Evolutionary conservation across 495 filamentous ascomycete genomes (phyloP).

Genomic region (Rhypophila decipiens): DNA sequence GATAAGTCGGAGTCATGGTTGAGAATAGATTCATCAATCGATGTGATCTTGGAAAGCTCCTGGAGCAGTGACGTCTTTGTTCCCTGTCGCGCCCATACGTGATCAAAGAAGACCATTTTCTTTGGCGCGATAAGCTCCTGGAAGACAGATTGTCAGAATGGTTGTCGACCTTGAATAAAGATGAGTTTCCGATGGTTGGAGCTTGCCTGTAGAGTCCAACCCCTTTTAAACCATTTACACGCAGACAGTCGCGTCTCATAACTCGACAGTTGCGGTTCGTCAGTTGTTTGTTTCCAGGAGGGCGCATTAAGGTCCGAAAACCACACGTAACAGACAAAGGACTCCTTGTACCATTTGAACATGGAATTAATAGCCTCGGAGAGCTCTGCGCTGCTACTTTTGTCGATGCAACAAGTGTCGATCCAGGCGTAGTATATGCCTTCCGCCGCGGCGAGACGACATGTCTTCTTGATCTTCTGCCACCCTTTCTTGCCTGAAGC

Average conservation of each 20-base stretch:
- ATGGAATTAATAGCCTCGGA: too few relatives aligned
- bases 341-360: conserved; percentile 7
- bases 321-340: conserved; percentile 8
- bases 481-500: conserved; percentile 16
- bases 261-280: background rate
- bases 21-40: background rate
- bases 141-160: too few relatives aligned
- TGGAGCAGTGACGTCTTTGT: background rate
- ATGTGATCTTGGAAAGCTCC: background rate
- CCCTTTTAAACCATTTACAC: conserved; percentile 8
- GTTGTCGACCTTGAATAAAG: too few relatives aligned
- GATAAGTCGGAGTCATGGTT: background rate
- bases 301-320: conserved; percentile 1
- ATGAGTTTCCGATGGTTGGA: too few relatives aligned
- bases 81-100: background rate
- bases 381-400: conserved; percentile 13
- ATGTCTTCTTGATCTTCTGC: conserved; percentile 11
- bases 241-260: background rate
- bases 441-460: background rate
- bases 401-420: conserved; percentile 16
- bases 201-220: conserved; percentile 10
- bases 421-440: conserved; percentile 4
- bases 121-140: conserved; percentile 3
- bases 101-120: background rate
- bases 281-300: background rate